These are phyloP conservation scores for Neofusicoccum sp. DNA, from an alignment of 2,329 filamentous ascomycete genomes.

Conservation along the genomic window DNA sequence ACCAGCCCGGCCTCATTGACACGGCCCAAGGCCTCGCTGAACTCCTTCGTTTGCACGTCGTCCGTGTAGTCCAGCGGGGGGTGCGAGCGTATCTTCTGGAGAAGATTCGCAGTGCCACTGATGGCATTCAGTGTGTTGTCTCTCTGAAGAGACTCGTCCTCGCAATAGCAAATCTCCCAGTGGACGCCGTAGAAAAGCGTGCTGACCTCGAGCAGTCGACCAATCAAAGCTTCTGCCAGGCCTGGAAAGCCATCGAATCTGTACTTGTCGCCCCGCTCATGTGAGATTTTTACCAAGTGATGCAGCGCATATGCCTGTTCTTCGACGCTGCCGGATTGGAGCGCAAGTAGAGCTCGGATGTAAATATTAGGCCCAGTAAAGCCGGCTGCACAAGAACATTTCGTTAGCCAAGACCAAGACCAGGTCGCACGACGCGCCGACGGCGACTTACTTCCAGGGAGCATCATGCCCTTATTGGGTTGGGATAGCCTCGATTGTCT, in stretches of 20 bases:
- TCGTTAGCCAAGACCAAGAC: constrained; percentile 15
- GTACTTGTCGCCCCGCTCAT: constrained; percentile 92
- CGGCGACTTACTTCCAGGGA: constrained; percentile 63
- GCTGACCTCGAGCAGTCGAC: constrained; percentile 79
- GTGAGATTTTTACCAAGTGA: constrained; percentile 93
- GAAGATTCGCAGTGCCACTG: constrained; percentile 68
- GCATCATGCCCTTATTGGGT: constrained; percentile 57
- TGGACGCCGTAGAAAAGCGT: constrained; percentile 78
- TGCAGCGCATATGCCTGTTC: constrained; percentile 94
- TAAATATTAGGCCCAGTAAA: constrained; percentile 88
- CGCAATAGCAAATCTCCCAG: constrained; percentile 75
- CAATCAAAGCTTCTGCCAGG: constrained; percentile 83
- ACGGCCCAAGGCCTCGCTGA: constrained; percentile 70
- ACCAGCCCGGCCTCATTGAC: constrained; percentile 87
- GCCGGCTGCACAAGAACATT: constrained; percentile 41
- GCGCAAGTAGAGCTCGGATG: constrained; percentile 78
- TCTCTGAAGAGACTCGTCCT: constrained; percentile 53
- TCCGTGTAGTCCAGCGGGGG: constrained; percentile 62
- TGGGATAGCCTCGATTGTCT: constrained; percentile 24
- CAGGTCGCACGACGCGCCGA: neutral
- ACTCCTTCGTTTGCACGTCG: constrained; percentile 72
- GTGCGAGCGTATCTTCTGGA: constrained; percentile 71
- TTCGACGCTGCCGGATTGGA: constrained; percentile 75
- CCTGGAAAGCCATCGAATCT: constrained; percentile 90
- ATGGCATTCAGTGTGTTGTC: constrained; percentile 65